These are phyloP conservation scores for Ophiostoma perfectum DNA, from an alignment of 2,329 filamentous ascomycete genomes.

Conservation along the genomic window DNA sequence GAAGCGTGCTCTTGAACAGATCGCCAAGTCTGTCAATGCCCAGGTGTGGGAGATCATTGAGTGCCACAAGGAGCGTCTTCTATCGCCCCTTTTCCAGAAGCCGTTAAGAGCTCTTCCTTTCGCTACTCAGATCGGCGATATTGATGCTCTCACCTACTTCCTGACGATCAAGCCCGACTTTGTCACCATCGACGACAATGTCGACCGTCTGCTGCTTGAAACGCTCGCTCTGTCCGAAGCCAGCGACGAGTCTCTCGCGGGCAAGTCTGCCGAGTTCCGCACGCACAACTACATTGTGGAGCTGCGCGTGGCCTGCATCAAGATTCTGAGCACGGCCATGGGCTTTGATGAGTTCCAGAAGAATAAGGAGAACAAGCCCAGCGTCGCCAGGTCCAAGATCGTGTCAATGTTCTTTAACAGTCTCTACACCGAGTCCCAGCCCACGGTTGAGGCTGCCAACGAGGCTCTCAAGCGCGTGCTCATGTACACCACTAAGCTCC, in stretches of 20 bases:
- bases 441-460: conserved; percentile 91
- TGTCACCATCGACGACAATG: conserved; percentile 82
- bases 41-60: conserved; percentile 84
- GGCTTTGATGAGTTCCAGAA: conserved; percentile 86
- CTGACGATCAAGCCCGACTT: conserved; percentile 84
- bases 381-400: conserved; percentile 58
- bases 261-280: conserved; percentile 89
- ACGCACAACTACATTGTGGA: conserved; percentile 94
- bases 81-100: conserved; percentile 93
- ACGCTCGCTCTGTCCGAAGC: conserved; percentile 90
- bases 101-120: conserved; percentile 89
- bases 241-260: conserved; percentile 82
- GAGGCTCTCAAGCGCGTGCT: conserved; percentile 83
- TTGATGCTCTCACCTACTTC: conserved; percentile 95
- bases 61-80: conserved; percentile 81
- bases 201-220: conserved; percentile 87
- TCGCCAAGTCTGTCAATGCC: conserved; percentile 70
- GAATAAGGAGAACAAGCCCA: conserved; percentile 55
- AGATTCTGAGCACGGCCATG: conserved; percentile 88
- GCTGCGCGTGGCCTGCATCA: conserved; percentile 87
- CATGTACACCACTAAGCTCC: conserved; percentile 81
- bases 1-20: conserved; percentile 70
- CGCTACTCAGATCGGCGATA: conserved; percentile 92
- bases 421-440: conserved; percentile 84
- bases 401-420: conserved; percentile 98